Conservation (phyloP, 2,329 filamentous ascomycete genomes). For the Penicillium sp. region DNA sequence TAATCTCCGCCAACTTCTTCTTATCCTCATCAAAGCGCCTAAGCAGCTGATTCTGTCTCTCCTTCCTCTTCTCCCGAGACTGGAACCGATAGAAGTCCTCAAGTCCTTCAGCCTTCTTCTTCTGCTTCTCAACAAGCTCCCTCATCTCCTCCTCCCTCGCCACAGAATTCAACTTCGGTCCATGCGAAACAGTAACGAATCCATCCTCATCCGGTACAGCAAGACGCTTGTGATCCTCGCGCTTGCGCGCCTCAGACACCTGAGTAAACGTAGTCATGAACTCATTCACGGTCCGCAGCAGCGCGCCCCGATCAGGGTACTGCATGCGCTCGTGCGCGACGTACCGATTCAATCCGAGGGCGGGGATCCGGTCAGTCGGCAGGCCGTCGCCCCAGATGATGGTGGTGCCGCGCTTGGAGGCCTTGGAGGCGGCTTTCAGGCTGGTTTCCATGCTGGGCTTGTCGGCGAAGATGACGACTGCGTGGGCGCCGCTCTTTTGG, state of each 20-base stretch:
- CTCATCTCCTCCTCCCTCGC: constrained; percentile 64
- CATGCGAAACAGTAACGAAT: constrained; percentile 81
- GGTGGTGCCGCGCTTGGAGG: constrained; percentile 48
- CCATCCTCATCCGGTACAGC: constrained; percentile 87
- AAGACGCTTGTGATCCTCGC: constrained; percentile 54
- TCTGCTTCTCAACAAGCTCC: constrained; percentile 49
- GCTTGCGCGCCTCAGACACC: constrained; percentile 57
- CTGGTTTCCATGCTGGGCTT: constrained; percentile 65
- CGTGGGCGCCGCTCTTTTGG: constrained; percentile 65
- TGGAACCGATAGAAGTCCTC: constrained; percentile 80
- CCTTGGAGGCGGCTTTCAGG: constrained; percentile 64
- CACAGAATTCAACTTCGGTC: constrained; percentile 61
- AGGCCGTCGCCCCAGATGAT: constrained; percentile 62
- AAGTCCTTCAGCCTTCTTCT: constrained; percentile 56
- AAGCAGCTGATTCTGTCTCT: constrained; percentile 59
- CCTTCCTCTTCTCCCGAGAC: constrained; percentile 68
- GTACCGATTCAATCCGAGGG: constrained; percentile 47
- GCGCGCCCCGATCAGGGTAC: constrained; percentile 57
- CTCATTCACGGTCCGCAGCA: constrained; percentile 69
- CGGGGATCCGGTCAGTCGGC: constrained; percentile 45
- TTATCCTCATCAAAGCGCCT: constrained; percentile 68
- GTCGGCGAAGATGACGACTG: constrained; percentile 76
- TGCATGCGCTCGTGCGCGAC: constrained; percentile 61
- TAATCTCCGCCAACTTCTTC: constrained; percentile 62
- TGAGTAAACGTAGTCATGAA: constrained; percentile 73